Conservation (phyloP, 352 stramenopile species). For the Aphanomyces stellatus region DNA sequence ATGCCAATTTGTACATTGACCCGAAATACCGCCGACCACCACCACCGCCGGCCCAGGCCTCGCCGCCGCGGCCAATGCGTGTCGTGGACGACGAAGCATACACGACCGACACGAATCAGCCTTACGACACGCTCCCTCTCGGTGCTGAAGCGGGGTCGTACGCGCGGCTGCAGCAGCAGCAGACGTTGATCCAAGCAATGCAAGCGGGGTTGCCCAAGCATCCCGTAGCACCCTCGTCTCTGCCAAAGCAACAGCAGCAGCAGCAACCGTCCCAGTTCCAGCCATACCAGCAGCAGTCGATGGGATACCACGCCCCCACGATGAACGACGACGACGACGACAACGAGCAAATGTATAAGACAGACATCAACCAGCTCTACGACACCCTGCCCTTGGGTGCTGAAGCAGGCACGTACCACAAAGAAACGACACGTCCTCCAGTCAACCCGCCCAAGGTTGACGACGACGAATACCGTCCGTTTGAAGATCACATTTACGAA, state of each 20-base stretch:
- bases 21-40: background rate
- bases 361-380: conserved; percentile 7
- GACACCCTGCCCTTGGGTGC: conserved; percentile 17
- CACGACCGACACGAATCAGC: background rate
- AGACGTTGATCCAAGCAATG: background rate
- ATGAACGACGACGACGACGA: background rate
- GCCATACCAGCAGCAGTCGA: too few relatives aligned
- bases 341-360: conserved; percentile 2
- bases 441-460: background rate
- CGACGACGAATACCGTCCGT: background rate
- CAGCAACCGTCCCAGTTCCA: too few relatives aligned
- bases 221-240: background rate
- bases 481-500: conserved; percentile 8
- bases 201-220: too few relatives aligned
- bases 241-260: too few relatives aligned
- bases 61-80: too few relatives aligned
- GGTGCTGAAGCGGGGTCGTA: background rate
- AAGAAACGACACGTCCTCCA: background rate
- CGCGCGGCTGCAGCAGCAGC: background rate
- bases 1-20: background rate
- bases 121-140: background rate
- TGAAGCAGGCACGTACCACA: conserved; percentile 10
- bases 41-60: too few relatives aligned
- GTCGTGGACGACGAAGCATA: background rate
- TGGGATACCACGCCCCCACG: background rate